These are phyloP conservation scores for Spiromastix sp. DNA, from an alignment of 2,329 filamentous ascomycete genomes.

Conservation along the genomic window DNA sequence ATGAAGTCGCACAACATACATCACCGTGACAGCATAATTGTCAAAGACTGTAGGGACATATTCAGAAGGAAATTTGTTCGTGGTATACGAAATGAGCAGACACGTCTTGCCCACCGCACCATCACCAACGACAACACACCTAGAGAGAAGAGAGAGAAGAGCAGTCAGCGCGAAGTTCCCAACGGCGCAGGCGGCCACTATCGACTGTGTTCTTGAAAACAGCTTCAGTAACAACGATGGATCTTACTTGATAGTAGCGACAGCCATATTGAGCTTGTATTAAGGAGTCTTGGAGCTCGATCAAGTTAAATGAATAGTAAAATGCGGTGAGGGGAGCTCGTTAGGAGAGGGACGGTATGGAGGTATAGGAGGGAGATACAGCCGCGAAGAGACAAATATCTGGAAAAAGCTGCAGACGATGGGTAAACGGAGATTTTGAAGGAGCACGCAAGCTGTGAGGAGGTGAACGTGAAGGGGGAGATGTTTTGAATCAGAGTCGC, in stretches of 20 bases:
- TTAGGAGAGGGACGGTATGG: conserved; percentile 5
- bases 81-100: conserved; percentile 97
- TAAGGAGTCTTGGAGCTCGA: not conserved
- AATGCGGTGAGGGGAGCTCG: conserved; percentile 6
- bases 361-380: conserved; percentile 1
- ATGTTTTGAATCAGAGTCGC: no score
- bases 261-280: conserved; percentile 39
- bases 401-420: not conserved
- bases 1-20: conserved; percentile 54
- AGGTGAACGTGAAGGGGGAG: no score
- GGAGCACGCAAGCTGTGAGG: no score
- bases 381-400: not conserved
- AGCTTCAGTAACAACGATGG: not conserved
- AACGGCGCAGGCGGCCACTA: not conserved
- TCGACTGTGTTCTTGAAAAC: not conserved
- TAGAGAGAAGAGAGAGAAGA: conserved; percentile 28
- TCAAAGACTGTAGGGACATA: conserved; percentile 99
- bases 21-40: conserved; percentile 99
- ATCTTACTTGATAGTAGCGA: conserved; percentile 55
- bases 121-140: conserved; percentile 97
- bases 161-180: conserved; percentile 11
- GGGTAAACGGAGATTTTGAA: not conserved
- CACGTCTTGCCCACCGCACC: conserved; percentile 99
- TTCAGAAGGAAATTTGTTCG: conserved; percentile 99
- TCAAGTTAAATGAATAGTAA: conserved; percentile 4